Percentiles rank a stretch among this genome's conserved stretches.
Evolutionary conservation across 495 filamentous ascomycete genomes (phyloP).

Genomic region (Hypoxylon fragiforme): DNA sequence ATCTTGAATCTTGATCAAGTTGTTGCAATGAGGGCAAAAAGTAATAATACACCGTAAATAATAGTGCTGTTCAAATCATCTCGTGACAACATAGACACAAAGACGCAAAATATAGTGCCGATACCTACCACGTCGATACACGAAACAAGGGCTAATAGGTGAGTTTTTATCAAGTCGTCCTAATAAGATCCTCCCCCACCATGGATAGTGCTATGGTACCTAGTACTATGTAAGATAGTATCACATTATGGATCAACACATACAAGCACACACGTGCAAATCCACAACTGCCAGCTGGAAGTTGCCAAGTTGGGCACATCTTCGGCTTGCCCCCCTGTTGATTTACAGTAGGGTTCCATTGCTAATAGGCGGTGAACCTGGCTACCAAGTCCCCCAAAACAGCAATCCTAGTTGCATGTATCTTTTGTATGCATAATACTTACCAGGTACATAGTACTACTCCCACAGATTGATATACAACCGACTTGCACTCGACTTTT

Average conservation of each 20-base stretch:
- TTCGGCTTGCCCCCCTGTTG: slow-evolving; percentile 17
- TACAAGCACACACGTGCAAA: slow-evolving; percentile 31
- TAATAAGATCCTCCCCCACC: no score
- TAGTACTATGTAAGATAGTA: slow-evolving; percentile 12
- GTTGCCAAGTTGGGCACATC: slow-evolving; percentile 8
- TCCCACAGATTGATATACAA: slow-evolving; percentile 18
- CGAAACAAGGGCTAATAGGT: slow-evolving; percentile 16
- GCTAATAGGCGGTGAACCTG: slow-evolving; percentile 36
- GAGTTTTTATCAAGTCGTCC: slow-evolving; percentile 6
- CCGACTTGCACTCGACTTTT: slow-evolving; percentile 18
- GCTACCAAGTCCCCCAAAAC: neutral
- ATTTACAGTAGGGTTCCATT: slow-evolving; percentile 25
- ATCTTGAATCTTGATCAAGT: no score
- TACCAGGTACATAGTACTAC: slow-evolving; percentile 16
- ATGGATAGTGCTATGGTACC: slow-evolving; percentile 11
- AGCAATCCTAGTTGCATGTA: no score
- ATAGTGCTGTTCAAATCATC: slow-evolving; percentile 4
- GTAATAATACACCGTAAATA: slow-evolving; percentile 4
- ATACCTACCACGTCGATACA: slow-evolving; percentile 9
- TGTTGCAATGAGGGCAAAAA: no score
- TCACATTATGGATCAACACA: slow-evolving; percentile 29
- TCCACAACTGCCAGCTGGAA: slow-evolving; percentile 11
- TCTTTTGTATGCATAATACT: no score
- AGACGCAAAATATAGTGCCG: neutral
- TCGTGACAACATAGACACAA: slow-evolving; percentile 20